Evolutionary conservation across 2,329 filamentous ascomycete species (phyloP).

Genomic region (Penicillium polonicum): DNA sequence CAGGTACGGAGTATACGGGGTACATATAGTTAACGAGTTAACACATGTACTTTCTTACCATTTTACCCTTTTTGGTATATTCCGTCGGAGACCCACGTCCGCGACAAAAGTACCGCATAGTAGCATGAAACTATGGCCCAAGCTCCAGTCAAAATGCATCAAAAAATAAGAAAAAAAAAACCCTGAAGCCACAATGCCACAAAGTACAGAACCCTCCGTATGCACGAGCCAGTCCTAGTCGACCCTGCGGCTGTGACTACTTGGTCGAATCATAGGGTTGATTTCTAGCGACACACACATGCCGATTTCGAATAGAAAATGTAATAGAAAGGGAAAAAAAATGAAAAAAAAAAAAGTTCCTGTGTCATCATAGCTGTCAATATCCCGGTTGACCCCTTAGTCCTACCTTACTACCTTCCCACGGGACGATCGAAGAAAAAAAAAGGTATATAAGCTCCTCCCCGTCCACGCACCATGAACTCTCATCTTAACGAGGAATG

Average conservation of each 20-base stretch:
- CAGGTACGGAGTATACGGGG: no score
- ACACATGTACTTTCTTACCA: not conserved
- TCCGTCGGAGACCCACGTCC: not conserved
- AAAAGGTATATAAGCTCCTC: slow-evolving; percentile 21
- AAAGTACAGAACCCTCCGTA: slow-evolving; percentile 14
- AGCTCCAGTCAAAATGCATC: slow-evolving; percentile 12
- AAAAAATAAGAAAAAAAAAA: not conserved
- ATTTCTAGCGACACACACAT: slow-evolving; percentile 12
- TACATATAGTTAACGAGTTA: no score
- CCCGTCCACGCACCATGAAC: slow-evolving; percentile 1
- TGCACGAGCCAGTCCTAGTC: slow-evolving; percentile 17
- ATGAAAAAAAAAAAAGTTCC: not conserved
- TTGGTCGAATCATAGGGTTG: slow-evolving; percentile 13
- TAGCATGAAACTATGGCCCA: slow-evolving; percentile 10
- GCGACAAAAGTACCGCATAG: slow-evolving; percentile 6
- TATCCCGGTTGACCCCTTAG: slow-evolving; percentile 12
- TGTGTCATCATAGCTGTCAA: slow-evolving; percentile 10
- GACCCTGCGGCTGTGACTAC: slow-evolving; percentile 24
- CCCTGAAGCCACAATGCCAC: not conserved
- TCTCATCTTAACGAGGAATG: slow-evolving; percentile 51
- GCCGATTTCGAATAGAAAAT: not conserved
- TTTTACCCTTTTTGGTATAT: not conserved
- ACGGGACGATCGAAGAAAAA: not conserved
- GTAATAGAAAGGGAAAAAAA: not conserved
- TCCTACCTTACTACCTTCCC: slow-evolving; percentile 8